Evolutionary conservation across 2,329 filamentous ascomycete species (phyloP).

Genomic region (Exophiala xenobiotica): DNA sequence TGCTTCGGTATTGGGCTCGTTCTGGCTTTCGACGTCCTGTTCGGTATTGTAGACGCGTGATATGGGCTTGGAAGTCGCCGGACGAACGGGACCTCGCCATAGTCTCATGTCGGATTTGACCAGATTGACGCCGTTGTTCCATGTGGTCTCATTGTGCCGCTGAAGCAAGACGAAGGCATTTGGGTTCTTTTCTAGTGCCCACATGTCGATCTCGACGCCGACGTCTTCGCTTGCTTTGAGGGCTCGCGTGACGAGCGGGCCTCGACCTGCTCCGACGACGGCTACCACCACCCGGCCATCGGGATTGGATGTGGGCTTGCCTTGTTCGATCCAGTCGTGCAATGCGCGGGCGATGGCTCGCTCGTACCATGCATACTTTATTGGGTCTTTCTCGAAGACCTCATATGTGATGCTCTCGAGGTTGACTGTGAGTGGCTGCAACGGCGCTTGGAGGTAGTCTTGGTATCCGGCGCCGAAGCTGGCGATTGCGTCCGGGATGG

Average conservation of each 20-base stretch:
- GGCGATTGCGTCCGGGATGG: conserved; percentile 62
- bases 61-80: conserved; percentile 11
- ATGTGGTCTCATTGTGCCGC: conserved; percentile 77
- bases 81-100: conserved; percentile 73
- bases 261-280: conserved; percentile 89
- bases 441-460: conserved; percentile 90
- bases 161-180: conserved; percentile 94
- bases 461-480: conserved; percentile 73
- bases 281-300: conserved; percentile 77
- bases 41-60: conserved; percentile 27
- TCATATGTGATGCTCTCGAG: conserved; percentile 97
- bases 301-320: conserved; percentile 71
- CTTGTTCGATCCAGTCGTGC: conserved; percentile 70
- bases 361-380: conserved; percentile 98
- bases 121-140: conserved; percentile 76
- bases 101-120: conserved; percentile 96
- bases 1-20: conserved; percentile 37
- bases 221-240: conserved; percentile 75
- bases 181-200: conserved; percentile 94
- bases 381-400: conserved; percentile 95
- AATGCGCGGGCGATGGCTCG: conserved; percentile 77
- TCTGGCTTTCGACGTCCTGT: conserved; percentile 30
- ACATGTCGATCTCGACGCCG: conserved; percentile 77
- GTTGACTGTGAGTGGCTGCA: conserved; percentile 94
- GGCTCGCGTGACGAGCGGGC: conserved; percentile 84